Base-by-base conservation (phyloP, 2,329 filamentous ascomycete species). In the Talaromyces marneffei region DNA sequence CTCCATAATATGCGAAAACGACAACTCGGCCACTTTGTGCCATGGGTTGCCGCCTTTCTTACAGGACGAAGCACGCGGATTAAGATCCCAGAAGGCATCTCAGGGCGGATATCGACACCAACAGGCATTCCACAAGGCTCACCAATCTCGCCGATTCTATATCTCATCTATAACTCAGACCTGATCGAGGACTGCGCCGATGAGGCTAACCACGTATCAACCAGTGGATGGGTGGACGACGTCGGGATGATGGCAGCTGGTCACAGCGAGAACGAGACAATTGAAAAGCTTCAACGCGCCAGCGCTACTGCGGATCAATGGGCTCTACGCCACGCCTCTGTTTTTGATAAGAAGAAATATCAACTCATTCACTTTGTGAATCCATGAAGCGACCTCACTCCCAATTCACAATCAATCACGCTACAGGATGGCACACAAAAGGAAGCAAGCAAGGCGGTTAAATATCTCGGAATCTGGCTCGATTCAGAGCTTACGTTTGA, bases 291-390 rank as follows among this genome's bases (percentile, higher is more conserved):
- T 7, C 39, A 42, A 20, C 18, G 18, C 18, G 39, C 39, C n/a
- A 42, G 39, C 18, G 18, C n/a, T 10, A 20, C 5, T 1, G 39
- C 39, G 39, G 39, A 42, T 2, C 39, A 23, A 23, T 42, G 39
- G 39, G 39, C 39, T 23, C 18, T 42, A 23, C 39, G 39, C 8
- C 39, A 42, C 4, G 18, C 39, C 0, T 42, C 39, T 2, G 9
- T 42, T 10, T 42, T 42, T 42, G 39, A 42, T 8, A 20, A 23
- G 39, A 18, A 60, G 12, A 62, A 63, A 29, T 63, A 56, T 40
- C 33, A 52, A 40, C 46, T 61, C 14, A 58, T 63, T 14, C 58
- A 63, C 54, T 57, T 57, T 25, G 16, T 57, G 20, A 59, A 59
- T 27, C 57, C 44, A 2, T 27, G 33, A 0, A 42, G 23, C 35